These are phyloP conservation scores for Marchantia paleacea DNA, from an alignment of 225 moss, liverwort and hornwort species.

Conservation along the genomic window DNA sequence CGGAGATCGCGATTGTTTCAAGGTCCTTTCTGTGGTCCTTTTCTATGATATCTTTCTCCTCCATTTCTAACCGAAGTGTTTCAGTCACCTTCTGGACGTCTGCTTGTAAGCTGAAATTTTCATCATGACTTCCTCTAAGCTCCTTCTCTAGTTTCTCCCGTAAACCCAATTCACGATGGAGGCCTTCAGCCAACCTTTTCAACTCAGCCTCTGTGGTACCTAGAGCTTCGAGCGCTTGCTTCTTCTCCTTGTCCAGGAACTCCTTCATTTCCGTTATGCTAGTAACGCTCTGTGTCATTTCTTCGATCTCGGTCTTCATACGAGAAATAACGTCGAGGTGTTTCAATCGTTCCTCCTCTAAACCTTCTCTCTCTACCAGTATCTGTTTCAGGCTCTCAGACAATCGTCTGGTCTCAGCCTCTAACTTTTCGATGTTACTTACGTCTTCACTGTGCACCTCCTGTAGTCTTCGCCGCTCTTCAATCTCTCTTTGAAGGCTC, in stretches of 20 bases:
- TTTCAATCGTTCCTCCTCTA: slow-evolving; percentile 5
- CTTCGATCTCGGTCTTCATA: not conserved
- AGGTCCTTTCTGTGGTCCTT: not conserved
- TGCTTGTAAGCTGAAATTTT: slow-evolving; percentile 1
- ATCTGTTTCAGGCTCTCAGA: slow-evolving; percentile 2
- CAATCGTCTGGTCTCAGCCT: not conserved
- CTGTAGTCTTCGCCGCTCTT: slow-evolving; percentile 7
- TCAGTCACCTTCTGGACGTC: slow-evolving; percentile 3
- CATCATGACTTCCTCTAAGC: not conserved
- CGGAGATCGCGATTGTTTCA: not conserved
- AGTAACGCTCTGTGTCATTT: not conserved
- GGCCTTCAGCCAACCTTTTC: not conserved
- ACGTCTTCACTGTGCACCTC: not conserved
- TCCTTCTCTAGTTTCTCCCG: slow-evolving; percentile 13
- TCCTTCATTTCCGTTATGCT: not conserved
- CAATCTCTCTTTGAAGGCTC: slow-evolving; percentile 23
- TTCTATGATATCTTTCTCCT: slow-evolving; percentile 15
- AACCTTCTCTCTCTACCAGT: not conserved
- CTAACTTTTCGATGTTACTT: not conserved
- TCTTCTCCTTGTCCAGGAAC: not conserved
- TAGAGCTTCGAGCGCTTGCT: not conserved
- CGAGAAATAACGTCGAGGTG: not conserved
- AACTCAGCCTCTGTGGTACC: slow-evolving; percentile 1
- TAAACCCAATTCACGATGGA: not conserved
- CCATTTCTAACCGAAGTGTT: not conserved